A percentile compares a stretch with the other conserved stretches of the same genome.
Conservation (phyloP, 2,329 filamentous ascomycete species). For the Colletotrichum tamarilloi region DNA sequence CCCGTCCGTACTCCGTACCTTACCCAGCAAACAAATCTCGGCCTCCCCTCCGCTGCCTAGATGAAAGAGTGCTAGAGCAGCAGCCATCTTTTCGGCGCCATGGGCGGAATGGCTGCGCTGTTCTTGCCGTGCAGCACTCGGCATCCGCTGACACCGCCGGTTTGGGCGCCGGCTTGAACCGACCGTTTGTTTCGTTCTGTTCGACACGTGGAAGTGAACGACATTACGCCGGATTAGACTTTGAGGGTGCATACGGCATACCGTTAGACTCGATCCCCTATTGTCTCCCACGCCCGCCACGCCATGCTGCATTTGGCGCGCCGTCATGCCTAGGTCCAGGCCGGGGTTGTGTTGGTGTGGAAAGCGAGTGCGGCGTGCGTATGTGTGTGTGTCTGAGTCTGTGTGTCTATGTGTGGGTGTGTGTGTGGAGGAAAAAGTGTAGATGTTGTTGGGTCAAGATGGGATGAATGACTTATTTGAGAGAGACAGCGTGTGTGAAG, state of each 20-base stretch:
- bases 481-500: not conserved
- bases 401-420: conserved; percentile 1
- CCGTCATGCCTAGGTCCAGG: conserved; percentile 4
- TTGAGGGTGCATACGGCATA: conserved; percentile 24
- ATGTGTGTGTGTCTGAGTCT: not conserved
- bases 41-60: not conserved
- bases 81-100: not conserved
- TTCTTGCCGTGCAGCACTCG: not conserved
- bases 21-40: not conserved
- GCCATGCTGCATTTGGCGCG: conserved; percentile 20
- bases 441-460: not conserved
- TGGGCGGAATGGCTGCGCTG: not conserved
- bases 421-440: conserved; percentile 3
- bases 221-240: conserved; percentile 9
- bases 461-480: conserved; percentile 30
- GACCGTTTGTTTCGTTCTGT: conserved; percentile 24
- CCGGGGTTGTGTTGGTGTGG: conserved; percentile 17
- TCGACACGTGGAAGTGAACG: conserved; percentile 27
- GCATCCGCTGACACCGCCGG: not conserved
- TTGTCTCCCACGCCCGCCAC: conserved; percentile 12
- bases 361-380: conserved; percentile 36
- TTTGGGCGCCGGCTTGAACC: not conserved
- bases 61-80: not conserved
- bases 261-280: conserved; percentile 4
- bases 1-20: not conserved